A percentile compares a stretch with the other conserved stretches of the same genome.
Conservation (phyloP, 225 moss, liverwort and hornwort genomes). For the Pseudoscleropodium purum region DNA sequence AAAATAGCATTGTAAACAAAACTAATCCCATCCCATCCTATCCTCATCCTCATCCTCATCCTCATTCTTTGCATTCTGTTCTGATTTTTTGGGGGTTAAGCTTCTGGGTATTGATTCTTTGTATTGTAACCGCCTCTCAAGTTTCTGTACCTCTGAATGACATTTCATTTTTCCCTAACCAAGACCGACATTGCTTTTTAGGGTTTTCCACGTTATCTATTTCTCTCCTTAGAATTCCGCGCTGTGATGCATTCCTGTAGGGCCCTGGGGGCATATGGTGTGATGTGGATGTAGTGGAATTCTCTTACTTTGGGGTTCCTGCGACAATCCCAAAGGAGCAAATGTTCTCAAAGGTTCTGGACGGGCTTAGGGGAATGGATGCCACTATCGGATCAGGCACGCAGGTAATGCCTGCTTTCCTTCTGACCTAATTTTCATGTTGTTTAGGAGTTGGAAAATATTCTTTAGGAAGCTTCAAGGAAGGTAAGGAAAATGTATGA, state of each 20-base stretch:
- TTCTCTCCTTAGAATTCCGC: neutral
- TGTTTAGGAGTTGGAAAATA: neutral
- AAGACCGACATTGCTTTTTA: neutral
- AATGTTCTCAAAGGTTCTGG: slow-evolving; percentile 28
- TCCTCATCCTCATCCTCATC: neutral
- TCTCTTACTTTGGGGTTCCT: slow-evolving; percentile 39
- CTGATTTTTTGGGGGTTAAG: neutral
- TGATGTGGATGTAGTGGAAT: slow-evolving; percentile 50
- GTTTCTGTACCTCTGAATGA: neutral
- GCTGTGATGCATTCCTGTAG: neutral
- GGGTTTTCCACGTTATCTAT: neutral
- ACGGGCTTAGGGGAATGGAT: slow-evolving; percentile 39
- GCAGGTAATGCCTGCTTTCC: slow-evolving; percentile 18
- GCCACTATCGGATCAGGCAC: slow-evolving; percentile 35
- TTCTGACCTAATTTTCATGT: neutral
- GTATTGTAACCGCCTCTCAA: neutral
- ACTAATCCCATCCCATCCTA: no score
- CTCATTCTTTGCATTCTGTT: neutral
- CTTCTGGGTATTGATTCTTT: neutral
- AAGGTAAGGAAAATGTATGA: neutral
- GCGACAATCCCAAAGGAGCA: slow-evolving; percentile 27
- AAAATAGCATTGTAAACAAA: neutral
- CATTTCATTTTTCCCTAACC: neutral
- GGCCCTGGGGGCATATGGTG: slow-evolving; percentile 50
- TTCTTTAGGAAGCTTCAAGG: neutral